Conservation (phyloP, 2,329 filamentous ascomycete species). For the Cordyceps fumosorosea region DNA sequence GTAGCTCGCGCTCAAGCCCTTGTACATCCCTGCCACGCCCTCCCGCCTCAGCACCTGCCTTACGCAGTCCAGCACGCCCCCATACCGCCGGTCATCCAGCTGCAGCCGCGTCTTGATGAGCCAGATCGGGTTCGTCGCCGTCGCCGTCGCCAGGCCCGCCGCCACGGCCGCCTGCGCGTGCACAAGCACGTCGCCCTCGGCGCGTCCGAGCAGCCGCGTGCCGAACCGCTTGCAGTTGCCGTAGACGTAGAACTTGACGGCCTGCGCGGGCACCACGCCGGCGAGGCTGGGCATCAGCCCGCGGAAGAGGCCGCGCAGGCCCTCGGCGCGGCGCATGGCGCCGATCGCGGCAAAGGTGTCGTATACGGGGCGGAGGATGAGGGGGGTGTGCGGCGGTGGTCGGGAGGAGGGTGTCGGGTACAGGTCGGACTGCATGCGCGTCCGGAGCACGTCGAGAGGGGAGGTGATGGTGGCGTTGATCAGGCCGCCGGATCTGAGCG, state of each 20-base stretch:
- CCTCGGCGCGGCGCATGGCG: slow-evolving; percentile 75
- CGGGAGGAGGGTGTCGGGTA: slow-evolving; percentile 73
- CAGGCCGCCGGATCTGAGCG: slow-evolving; percentile 70
- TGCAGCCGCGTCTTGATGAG: slow-evolving; percentile 90
- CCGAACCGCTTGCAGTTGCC: slow-evolving; percentile 84
- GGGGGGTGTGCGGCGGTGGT: slow-evolving; percentile 54
- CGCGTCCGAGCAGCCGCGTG: slow-evolving; percentile 64
- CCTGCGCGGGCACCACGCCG: slow-evolving; percentile 80
- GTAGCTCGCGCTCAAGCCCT: slow-evolving; percentile 85
- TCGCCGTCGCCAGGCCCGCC: slow-evolving; percentile 79
- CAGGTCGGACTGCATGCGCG: slow-evolving; percentile 86
- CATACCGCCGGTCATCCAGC: slow-evolving; percentile 74
- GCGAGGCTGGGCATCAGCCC: slow-evolving; percentile 84
- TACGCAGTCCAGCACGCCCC: slow-evolving; percentile 81
- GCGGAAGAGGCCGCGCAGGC: slow-evolving; percentile 83
- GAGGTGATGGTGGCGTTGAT: slow-evolving; percentile 80
- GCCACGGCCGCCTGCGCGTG: slow-evolving; percentile 70
- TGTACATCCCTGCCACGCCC: slow-evolving; percentile 75
- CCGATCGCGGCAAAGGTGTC: slow-evolving; percentile 84
- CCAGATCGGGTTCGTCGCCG: slow-evolving; percentile 94
- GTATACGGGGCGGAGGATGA: slow-evolving; percentile 64
- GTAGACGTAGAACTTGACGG: slow-evolving; percentile 92
- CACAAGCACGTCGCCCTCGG: slow-evolving; percentile 63
- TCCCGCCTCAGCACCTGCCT: slow-evolving; percentile 74
- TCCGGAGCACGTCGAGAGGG: slow-evolving; percentile 89